Evolutionary conservation across 2,329 filamentous ascomycete species (phyloP).

Genomic region (Aspergillus spinulosporus): DNA sequence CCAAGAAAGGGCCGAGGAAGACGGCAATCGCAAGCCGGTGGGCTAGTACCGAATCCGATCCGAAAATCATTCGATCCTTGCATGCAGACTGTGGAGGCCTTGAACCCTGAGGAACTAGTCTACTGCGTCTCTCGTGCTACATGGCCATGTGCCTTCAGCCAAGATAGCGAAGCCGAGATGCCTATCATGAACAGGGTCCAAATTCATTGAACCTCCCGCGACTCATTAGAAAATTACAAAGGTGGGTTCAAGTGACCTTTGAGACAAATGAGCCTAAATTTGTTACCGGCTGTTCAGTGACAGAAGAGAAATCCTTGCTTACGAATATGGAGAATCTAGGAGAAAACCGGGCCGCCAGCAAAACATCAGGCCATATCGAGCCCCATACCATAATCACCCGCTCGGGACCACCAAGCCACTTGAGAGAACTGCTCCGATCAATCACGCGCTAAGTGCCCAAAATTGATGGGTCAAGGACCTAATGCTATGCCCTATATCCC

Average conservation of each 20-base stretch:
- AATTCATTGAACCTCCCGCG: neutral
- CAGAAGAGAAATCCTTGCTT: neutral
- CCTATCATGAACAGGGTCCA: neutral
- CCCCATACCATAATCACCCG: neutral
- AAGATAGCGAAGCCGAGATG: neutral
- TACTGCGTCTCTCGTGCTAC: neutral
- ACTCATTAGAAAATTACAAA: neutral
- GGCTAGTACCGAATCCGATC: neutral
- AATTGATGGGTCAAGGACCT: slow-evolving; percentile 3
- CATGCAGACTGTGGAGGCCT: neutral
- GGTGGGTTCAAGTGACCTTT: neutral
- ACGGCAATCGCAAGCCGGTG: neutral
- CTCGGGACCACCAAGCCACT: neutral
- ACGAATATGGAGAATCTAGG: slow-evolving; percentile 1
- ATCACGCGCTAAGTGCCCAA: slow-evolving; percentile 7
- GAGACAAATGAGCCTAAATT: neutral
- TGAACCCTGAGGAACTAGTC: neutral
- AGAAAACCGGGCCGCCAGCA: slow-evolving; percentile 3
- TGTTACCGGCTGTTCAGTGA: neutral
- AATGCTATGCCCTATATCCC: neutral
- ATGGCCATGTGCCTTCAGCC: neutral
- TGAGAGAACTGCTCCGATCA: slow-evolving; percentile 5
- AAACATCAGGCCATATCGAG: slow-evolving; percentile 13
- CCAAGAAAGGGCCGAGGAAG: neutral
- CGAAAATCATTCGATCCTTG: neutral